Percentiles rank a stretch among this genome's conserved stretches.
These are phyloP conservation scores for Dichotomopilus funicola DNA, from an alignment of 2,329 filamentous ascomycete species.

Conservation along the genomic window DNA sequence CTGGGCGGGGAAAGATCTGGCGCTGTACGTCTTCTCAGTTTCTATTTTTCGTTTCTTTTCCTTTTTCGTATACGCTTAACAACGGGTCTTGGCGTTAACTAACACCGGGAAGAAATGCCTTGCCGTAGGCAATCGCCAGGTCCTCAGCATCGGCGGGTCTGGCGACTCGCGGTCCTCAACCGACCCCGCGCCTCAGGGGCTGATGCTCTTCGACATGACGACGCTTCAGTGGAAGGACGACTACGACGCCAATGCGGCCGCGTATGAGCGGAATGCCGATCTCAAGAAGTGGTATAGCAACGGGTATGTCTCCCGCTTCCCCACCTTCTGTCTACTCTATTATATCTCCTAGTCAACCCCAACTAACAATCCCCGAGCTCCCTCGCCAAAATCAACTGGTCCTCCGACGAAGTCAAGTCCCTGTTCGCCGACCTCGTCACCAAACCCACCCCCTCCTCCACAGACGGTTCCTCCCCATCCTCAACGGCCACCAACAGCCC, in stretches of 20 bases:
- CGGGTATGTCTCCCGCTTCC: constrained; percentile 7
- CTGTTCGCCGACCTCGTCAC: constrained; percentile 6
- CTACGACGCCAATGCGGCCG: constrained; percentile 13
- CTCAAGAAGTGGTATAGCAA: constrained; percentile 15
- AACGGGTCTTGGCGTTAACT: neutral
- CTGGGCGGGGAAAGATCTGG: constrained; percentile 3
- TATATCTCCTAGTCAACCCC: neutral
- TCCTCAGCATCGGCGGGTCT: constrained; percentile 17
- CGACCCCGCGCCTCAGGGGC: constrained; percentile 12
- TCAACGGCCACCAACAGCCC: neutral
- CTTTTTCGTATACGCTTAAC: neutral
- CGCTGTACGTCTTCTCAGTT: neutral
- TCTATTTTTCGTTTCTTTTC: neutral
- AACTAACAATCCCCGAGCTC: neutral
- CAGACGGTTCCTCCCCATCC: neutral
- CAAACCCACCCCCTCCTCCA: neutral
- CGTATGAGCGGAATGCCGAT: constrained; percentile 7
- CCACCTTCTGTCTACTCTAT: no score
- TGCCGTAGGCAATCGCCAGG: constrained; percentile 15
- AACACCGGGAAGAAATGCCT: constrained; percentile 9
- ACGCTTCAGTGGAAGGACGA: constrained; percentile 14
- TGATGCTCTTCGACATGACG: constrained; percentile 20
- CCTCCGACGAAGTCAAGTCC: constrained; percentile 9
- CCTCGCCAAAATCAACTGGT: constrained; percentile 12
- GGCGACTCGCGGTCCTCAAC: neutral